These are phyloP conservation scores for Clarireedia paspali DNA, from an alignment of 2,329 filamentous ascomycete genomes.

Conservation along the genomic window DNA sequence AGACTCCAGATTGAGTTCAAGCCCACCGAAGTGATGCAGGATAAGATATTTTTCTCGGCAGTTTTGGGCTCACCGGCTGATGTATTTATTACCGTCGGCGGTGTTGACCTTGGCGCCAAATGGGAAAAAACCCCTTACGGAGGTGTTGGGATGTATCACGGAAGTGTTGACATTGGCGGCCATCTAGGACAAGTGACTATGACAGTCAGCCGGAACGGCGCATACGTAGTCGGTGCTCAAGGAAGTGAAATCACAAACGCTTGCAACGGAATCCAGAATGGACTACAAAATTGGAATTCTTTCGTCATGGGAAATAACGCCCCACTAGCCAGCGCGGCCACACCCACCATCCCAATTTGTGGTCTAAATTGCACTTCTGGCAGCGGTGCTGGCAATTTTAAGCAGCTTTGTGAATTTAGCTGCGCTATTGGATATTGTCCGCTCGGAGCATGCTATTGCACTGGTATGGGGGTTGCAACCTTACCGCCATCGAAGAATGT, in stretches of 20 bases:
- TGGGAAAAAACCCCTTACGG: background rate
- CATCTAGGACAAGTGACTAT: background rate
- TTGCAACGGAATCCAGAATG: background rate
- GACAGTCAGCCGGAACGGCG: background rate
- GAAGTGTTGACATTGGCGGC: background rate
- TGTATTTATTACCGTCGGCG: background rate
- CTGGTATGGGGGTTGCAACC: background rate
- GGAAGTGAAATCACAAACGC: background rate
- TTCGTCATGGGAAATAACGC: background rate
- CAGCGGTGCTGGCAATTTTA: slow-evolving; percentile 28
- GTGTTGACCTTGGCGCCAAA: background rate
- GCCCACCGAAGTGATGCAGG: background rate
- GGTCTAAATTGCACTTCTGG: slow-evolving; percentile 14
- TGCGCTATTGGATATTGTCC: slow-evolving; percentile 21
- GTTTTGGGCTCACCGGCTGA: background rate
- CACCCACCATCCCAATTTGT: background rate
- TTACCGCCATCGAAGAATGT: background rate
- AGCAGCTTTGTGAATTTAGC: slow-evolving; percentile 30
- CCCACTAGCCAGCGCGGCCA: background rate
- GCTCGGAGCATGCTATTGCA: background rate
- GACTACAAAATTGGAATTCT: background rate
- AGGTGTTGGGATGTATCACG: background rate
- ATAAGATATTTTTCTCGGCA: background rate
- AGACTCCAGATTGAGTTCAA: background rate
- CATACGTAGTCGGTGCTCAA: background rate